phyloP scores from a whole-genome alignment of 371 early-diverging fungal species.

The Rhizopus arrhizus region DNA sequence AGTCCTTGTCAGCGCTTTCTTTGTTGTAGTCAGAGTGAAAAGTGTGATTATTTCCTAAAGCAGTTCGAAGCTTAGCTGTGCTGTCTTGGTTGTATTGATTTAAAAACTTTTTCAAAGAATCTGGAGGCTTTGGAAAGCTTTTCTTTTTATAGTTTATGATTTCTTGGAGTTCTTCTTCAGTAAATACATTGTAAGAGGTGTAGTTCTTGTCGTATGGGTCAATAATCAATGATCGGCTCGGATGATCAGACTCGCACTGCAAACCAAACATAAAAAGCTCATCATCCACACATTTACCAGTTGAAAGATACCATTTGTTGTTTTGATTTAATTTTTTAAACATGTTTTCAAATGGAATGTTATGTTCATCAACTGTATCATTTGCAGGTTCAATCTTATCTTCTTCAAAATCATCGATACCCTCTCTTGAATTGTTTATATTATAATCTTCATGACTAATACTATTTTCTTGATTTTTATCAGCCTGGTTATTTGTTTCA shows the following conservation, averaged over 20 bases:
- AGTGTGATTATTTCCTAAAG: conserved; percentile 6
- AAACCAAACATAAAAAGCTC: conserved; percentile 7
- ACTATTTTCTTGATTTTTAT: conserved; percentile 13
- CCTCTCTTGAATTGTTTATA: conserved; percentile 10
- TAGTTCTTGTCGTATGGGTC: conserved; percentile 13
- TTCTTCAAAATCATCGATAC: conserved; percentile 5
- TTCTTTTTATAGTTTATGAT: conserved; percentile 3
- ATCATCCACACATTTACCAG: conserved; percentile 5
- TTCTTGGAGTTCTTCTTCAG: conserved; percentile 11
- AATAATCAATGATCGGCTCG: conserved; percentile 12
- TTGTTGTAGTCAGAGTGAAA: conserved; percentile 6
- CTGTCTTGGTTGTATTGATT: conserved; percentile 7
- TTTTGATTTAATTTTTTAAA: conserved; percentile 4
- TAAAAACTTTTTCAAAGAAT: conserved; percentile 6
- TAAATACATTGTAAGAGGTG: conserved; percentile 8
- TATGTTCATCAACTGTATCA: background rate
- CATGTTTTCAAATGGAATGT: conserved; percentile 1
- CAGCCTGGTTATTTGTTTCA: conserved; percentile 5
- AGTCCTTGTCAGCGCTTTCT: conserved; percentile 6
- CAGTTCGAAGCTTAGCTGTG: conserved; percentile 8
- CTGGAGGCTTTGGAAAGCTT: conserved; percentile 4
- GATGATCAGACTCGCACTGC: conserved; percentile 5
- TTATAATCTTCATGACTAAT: conserved; percentile 7
- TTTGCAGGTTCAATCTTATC: conserved; percentile 2
- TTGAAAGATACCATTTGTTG: conserved; percentile 6